Evolutionary conservation across 2,329 filamentous ascomycete genomes (phyloP).

Genomic region (Xylariaceae sp.): DNA sequence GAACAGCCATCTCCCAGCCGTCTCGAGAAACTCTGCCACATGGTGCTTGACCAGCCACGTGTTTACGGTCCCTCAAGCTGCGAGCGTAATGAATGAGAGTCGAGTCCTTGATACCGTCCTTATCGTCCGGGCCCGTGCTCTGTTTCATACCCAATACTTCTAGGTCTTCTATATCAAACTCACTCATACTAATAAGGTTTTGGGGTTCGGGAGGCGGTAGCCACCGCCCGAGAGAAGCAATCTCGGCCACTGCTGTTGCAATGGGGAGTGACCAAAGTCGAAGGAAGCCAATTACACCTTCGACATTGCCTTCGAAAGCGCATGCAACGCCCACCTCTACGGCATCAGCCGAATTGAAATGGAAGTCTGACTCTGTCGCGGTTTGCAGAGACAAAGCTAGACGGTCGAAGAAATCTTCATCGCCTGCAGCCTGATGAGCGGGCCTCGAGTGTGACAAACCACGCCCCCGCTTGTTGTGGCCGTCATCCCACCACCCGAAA

Average conservation of each 20-base stretch:
- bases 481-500: conserved; percentile 91
- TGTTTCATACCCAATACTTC: conserved; percentile 77
- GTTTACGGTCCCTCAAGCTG: conserved; percentile 64
- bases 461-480: conserved; percentile 52
- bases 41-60: conserved; percentile 48
- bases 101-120: conserved; percentile 77
- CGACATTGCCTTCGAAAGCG: conserved; percentile 81
- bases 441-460: conserved; percentile 46
- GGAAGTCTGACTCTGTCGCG: conserved; percentile 72
- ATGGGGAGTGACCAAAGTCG: conserved; percentile 82
- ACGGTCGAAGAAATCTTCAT: conserved; percentile 75
- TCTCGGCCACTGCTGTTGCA: conserved; percentile 78
- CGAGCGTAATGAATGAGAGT: conserved; percentile 79
- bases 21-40: conserved; percentile 55
- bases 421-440: conserved; percentile 56
- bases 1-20: conserved; percentile 90
- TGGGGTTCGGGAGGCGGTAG: conserved; percentile 66
- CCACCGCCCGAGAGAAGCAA: conserved; percentile 86
- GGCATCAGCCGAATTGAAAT: conserved; percentile 75
- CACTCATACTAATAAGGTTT: conserved; percentile 63
- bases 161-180: conserved; percentile 82
- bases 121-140: conserved; percentile 60
- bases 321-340: conserved; percentile 84
- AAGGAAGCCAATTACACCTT: conserved; percentile 76
- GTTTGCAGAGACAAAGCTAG: conserved; percentile 75